phyloP scores from a whole-genome alignment of 2,329 filamentous ascomycete species.

The Botrytis byssoidea region DNA sequence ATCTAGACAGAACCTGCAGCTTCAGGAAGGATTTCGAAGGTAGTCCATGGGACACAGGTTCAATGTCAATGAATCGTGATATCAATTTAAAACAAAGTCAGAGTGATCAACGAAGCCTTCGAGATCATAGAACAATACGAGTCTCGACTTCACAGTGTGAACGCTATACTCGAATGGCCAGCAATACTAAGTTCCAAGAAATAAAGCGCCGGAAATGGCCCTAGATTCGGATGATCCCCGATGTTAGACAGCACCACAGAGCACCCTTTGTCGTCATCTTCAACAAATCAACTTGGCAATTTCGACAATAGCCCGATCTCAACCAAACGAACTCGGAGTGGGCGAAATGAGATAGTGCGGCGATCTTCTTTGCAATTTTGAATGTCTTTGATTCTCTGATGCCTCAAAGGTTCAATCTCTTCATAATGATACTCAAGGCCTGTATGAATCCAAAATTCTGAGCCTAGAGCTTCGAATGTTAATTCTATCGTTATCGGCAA shows the following conservation, averaged over 20 bases:
- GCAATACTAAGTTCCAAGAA: background rate
- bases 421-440: background rate
- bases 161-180: slow-evolving; percentile 3
- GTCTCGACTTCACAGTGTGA: background rate
- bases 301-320: background rate
- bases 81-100: background rate
- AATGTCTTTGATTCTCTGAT: background rate
- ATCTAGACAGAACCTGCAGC: background rate
- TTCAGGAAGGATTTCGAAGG: too few species aligned
- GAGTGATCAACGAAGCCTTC: background rate
- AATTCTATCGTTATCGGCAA: background rate
- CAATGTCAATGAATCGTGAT: background rate
- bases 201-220: background rate
- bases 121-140: background rate
- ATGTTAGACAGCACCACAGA: slow-evolving; percentile 17
- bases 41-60: background rate
- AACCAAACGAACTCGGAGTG: slow-evolving; percentile 2
- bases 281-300: slow-evolving; percentile 3
- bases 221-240: slow-evolving; percentile 9
- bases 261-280: slow-evolving; percentile 16
- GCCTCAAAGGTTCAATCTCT: background rate
- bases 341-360: slow-evolving; percentile 2
- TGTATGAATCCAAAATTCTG: background rate
- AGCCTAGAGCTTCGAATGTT: background rate
- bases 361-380: slow-evolving; percentile 9